Percentiles rank a stretch among this genome's conserved stretches.
phyloP scores from a whole-genome alignment of 495 filamentous ascomycete species.

The Recurvomyces mirabilis region DNA sequence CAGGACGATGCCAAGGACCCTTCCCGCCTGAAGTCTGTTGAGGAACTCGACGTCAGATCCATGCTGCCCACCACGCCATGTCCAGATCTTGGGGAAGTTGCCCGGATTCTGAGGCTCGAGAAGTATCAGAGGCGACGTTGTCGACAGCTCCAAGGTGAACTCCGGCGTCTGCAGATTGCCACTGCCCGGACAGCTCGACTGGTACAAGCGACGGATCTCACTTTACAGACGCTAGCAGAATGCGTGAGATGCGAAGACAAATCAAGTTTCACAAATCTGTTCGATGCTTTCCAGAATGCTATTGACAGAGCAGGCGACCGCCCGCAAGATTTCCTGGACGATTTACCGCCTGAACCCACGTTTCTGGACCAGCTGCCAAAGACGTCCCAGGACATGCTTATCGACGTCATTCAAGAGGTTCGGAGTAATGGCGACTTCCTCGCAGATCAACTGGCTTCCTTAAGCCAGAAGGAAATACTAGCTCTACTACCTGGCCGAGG shows the following conservation, averaged over 20 bases:
- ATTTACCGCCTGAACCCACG: slow-evolving; percentile 39
- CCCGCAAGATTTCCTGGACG: slow-evolving; percentile 25
- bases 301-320: slow-evolving; percentile 58
- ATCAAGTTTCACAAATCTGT: slow-evolving; percentile 71
- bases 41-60: neutral
- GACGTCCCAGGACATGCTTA: slow-evolving; percentile 58
- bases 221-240: slow-evolving; percentile 76
- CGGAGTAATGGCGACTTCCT: slow-evolving; percentile 79
- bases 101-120: slow-evolving; percentile 57
- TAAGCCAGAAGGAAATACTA: slow-evolving; percentile 59
- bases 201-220: slow-evolving; percentile 62
- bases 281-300: slow-evolving; percentile 83
- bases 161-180: slow-evolving; percentile 46
- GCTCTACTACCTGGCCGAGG: slow-evolving; percentile 61
- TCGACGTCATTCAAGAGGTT: slow-evolving; percentile 70
- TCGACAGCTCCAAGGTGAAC: slow-evolving; percentile 51
- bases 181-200: slow-evolving; percentile 72
- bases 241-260: slow-evolving; percentile 83
- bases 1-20: neutral
- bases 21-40: neutral
- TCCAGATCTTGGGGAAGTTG: slow-evolving; percentile 48
- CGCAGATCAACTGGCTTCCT: slow-evolving; percentile 60
- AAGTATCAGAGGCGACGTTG: slow-evolving; percentile 65
- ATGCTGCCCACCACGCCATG: neutral
- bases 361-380: slow-evolving; percentile 74